phyloP scores from a whole-genome alignment of 805 yeast species.

The Metschnikowia lachancei region DNA sequence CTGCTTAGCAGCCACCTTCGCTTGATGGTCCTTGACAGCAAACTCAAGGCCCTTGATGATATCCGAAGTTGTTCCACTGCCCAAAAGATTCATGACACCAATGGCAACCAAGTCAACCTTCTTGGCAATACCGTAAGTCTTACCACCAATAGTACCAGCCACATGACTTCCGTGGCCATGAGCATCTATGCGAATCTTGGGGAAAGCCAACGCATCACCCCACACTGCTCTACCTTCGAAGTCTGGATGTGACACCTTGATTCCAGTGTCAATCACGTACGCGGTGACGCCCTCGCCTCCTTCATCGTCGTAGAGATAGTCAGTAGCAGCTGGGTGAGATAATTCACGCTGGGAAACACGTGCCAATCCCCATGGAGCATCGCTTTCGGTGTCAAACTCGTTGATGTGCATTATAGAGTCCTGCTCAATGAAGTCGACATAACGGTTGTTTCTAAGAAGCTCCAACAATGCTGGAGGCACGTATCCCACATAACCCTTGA shows the following conservation, averaged over 20 bases:
- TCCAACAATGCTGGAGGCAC: conserved; percentile 21
- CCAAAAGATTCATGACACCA: conserved; percentile 77
- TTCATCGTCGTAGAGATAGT: conserved; percentile 62
- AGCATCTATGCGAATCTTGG: conserved; percentile 66
- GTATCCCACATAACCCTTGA: conserved; percentile 24
- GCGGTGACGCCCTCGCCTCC: conserved; percentile 86
- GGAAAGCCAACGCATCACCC: conserved; percentile 75
- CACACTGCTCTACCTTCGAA: conserved; percentile 81
- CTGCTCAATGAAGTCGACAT: conserved; percentile 25
- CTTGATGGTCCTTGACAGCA: conserved; percentile 72
- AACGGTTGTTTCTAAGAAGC: conserved; percentile 13
- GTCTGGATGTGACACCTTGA: conserved; percentile 69
- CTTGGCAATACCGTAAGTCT: conserved; percentile 80
- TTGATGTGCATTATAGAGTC: conserved; percentile 23
- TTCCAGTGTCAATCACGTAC: conserved; percentile 88
- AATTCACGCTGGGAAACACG: conserved; percentile 81
- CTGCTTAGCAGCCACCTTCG: conserved; percentile 47
- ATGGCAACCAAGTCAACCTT: conserved; percentile 76
- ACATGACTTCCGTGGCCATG: conserved; percentile 96
- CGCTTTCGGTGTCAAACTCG: conserved; percentile 63
- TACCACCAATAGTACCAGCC: conserved; percentile 91
- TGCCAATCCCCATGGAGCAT: conserved; percentile 96
- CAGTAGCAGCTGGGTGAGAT: conserved; percentile 20
- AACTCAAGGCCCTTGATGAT: conserved; percentile 82
- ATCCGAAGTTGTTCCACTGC: conserved; percentile 81